These are phyloP conservation scores for Colletotrichum sp. DNA, from an alignment of 2,329 filamentous ascomycete species.

Conservation along the genomic window DNA sequence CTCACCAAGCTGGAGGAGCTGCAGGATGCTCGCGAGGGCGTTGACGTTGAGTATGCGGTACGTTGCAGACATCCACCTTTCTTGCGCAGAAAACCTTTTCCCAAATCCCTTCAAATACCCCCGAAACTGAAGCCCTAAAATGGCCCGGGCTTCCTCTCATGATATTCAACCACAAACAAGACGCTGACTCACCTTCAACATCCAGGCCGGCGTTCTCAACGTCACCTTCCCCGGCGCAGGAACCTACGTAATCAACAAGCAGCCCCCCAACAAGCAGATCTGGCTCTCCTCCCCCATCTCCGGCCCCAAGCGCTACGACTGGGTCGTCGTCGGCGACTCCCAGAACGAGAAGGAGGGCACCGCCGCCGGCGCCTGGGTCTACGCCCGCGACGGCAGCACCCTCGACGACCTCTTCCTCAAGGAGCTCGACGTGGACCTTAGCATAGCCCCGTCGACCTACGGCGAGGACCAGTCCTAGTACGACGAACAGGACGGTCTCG, in stretches of 20 bases:
- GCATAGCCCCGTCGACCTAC: slow-evolving; percentile 25
- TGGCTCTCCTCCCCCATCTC: slow-evolving; percentile 93
- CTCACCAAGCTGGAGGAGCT: slow-evolving; percentile 70
- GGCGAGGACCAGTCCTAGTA: slow-evolving; percentile 20
- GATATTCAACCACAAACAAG: not conserved
- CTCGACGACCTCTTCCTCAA: slow-evolving; percentile 74
- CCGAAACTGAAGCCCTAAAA: not conserved
- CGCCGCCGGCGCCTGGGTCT: slow-evolving; percentile 81
- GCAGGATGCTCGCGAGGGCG: slow-evolving; percentile 73
- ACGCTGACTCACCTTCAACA: slow-evolving; percentile 9
- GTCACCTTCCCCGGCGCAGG: slow-evolving; percentile 72
- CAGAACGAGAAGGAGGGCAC: slow-evolving; percentile 83
- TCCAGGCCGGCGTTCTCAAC: slow-evolving; percentile 83
- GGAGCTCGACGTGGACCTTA: slow-evolving; percentile 75
- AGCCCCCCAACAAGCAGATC: slow-evolving; percentile 96
- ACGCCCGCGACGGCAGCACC: slow-evolving; percentile 80
- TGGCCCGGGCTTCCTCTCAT: slow-evolving; percentile 15
- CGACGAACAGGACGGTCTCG: not conserved
- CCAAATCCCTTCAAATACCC: not conserved
- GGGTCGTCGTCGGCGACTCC: slow-evolving; percentile 74
- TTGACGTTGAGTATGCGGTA: slow-evolving; percentile 92
- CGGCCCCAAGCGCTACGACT: slow-evolving; percentile 94
- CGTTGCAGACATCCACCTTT: slow-evolving; percentile 32
- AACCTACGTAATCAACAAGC: slow-evolving; percentile 96
- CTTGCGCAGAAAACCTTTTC: not conserved